These are phyloP conservation scores for Coemansia sp. DNA, from an alignment of 192 early-diverging fungal species.

Conservation along the genomic window DNA sequence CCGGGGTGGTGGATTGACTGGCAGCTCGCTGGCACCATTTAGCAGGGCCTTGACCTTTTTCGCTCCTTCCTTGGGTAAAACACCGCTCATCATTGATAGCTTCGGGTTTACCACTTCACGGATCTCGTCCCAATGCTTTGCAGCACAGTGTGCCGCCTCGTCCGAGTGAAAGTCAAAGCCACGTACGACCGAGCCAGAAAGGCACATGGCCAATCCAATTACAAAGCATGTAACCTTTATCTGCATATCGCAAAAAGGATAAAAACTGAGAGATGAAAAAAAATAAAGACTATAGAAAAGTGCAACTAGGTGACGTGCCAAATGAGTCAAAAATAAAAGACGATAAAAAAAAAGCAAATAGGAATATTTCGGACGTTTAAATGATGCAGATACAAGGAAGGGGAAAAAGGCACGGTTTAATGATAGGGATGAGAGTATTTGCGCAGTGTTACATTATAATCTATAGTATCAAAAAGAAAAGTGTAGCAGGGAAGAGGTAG, in stretches of 20 bases:
- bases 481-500: neutral
- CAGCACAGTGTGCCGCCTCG: slow-evolving; percentile 32
- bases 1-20: slow-evolving; percentile 28
- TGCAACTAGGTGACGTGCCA: neutral
- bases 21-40: slow-evolving; percentile 22
- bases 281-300: neutral
- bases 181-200: neutral
- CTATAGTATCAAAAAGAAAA: neutral
- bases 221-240: neutral
- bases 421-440: too few relatives aligned
- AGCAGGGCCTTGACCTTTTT: slow-evolving; percentile 26
- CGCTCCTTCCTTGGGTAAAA: slow-evolving; percentile 19
- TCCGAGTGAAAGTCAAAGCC: slow-evolving; percentile 44
- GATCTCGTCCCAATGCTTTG: slow-evolving; percentile 42
- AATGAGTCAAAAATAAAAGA: neutral
- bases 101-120: slow-evolving; percentile 30
- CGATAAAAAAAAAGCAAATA: neutral
- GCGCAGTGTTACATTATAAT: slow-evolving; percentile 7
- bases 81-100: slow-evolving; percentile 27
- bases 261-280: too few relatives aligned
- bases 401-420: neutral
- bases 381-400: neutral
- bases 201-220: neutral
- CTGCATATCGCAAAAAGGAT: neutral
- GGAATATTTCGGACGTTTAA: too few relatives aligned